Percentiles rank a stretch among this genome's conserved stretches.
phyloP scores from a whole-genome alignment of 441 rosid genomes.

The Gossypium gossypioides region DNA sequence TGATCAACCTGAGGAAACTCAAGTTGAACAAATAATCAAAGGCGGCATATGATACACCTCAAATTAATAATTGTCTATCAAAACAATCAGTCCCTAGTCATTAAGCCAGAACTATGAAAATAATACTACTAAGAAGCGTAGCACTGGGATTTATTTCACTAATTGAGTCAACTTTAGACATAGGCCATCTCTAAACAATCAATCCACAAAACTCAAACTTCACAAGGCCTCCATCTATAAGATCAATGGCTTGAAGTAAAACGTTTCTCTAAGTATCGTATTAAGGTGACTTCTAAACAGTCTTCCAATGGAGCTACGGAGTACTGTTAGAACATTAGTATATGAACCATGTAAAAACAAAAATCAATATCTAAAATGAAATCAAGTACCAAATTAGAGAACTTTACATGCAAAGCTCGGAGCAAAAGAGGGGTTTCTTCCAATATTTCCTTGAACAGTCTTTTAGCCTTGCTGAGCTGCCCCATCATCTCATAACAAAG shows the following conservation, averaged over 20 bases:
- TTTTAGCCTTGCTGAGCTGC: slow-evolving; percentile 51
- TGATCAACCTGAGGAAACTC: background rate
- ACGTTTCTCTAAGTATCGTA: background rate
- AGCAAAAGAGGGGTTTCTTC: slow-evolving; percentile 63
- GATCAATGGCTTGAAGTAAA: slow-evolving; percentile 1
- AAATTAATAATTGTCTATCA: background rate
- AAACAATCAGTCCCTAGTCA: background rate
- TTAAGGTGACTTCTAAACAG: background rate
- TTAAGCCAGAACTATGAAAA: background rate
- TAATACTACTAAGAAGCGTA: background rate
- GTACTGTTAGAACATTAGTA: background rate
- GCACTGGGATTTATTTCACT: background rate
- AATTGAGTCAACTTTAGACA: background rate
- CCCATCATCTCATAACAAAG: slow-evolving; percentile 79
- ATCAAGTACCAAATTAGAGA: slow-evolving; percentile 8
- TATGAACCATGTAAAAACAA: background rate
- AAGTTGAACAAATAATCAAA: background rate
- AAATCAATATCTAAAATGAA: background rate
- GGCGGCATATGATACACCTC: background rate
- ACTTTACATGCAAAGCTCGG: slow-evolving; percentile 79
- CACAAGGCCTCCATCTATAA: background rate
- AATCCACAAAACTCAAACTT: background rate
- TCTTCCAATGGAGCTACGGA: background rate
- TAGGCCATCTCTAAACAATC: background rate
- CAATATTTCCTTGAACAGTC: slow-evolving; percentile 52